A percentile compares a stretch with the other conserved stretches of the same genome.
Conservation (phyloP, 345 rosid genomes). For the Noccaea caerulescens region DNA sequence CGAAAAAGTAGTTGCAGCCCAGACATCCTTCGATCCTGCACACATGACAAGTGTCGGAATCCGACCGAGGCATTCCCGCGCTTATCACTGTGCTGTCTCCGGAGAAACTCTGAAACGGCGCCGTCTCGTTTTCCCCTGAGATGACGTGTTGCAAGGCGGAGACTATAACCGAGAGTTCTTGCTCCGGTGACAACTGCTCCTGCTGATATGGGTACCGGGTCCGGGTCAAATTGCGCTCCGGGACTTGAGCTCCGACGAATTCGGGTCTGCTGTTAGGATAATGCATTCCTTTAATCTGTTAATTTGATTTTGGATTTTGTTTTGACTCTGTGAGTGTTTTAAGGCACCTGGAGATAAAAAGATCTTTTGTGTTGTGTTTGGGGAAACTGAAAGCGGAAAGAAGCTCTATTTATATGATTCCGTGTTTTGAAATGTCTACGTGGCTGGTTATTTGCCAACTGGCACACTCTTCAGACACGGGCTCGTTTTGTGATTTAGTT, state of each 20-base stretch:
- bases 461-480: slow-evolving; percentile 44
- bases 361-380: slow-evolving; percentile 15
- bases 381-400: slow-evolving; percentile 38
- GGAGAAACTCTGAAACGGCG: slow-evolving; percentile 15
- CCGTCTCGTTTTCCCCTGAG: slow-evolving; percentile 29
- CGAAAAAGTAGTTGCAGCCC: slow-evolving; percentile 79
- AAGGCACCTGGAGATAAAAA: slow-evolving; percentile 22
- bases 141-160: slow-evolving; percentile 48
- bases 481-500: slow-evolving; percentile 4
- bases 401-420: slow-evolving; percentile 37
- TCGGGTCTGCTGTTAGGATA: slow-evolving; percentile 43
- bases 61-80: slow-evolving; percentile 48
- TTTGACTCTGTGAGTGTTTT: slow-evolving; percentile 18
- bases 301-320: not conserved
- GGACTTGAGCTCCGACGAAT: slow-evolving; percentile 24
- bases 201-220: slow-evolving; percentile 31
- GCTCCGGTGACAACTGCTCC: slow-evolving; percentile 55
- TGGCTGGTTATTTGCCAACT: slow-evolving; percentile 28
- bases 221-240: not conserved
- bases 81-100: slow-evolving; percentile 39
- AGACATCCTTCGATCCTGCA: slow-evolving; percentile 73
- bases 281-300: slow-evolving; percentile 41
- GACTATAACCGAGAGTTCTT: slow-evolving; percentile 72
- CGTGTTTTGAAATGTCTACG: slow-evolving; percentile 33
- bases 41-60: slow-evolving; percentile 59